phyloP scores from a whole-genome alignment of 2,329 filamentous ascomycete species.

The Fusarium sp. region DNA sequence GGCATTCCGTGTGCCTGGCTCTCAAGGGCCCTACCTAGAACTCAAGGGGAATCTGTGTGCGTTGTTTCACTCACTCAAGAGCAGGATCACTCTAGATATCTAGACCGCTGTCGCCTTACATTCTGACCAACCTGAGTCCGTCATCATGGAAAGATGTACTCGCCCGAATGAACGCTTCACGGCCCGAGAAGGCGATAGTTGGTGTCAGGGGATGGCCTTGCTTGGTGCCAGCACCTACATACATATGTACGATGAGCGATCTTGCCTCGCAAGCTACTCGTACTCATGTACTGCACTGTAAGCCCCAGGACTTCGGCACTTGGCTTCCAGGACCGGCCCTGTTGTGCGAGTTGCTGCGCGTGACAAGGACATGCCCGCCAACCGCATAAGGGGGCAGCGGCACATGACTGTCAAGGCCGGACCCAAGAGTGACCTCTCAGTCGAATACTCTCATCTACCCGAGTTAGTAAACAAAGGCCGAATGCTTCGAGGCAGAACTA shows the following conservation, averaged over 20 bases:
- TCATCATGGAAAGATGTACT: neutral
- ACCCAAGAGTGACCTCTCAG: neutral
- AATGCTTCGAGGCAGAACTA: neutral
- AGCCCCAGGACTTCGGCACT: neutral
- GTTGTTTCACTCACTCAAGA: no score
- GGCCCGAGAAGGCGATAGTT: neutral
- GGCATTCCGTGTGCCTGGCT: neutral
- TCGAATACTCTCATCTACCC: no score
- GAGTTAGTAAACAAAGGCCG: neutral
- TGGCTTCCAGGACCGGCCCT: neutral
- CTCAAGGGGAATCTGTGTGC: neutral
- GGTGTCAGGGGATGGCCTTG: neutral
- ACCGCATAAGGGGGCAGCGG: neutral
- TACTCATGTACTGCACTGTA: neutral
- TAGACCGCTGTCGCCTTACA: no score
- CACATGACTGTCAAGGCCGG: neutral
- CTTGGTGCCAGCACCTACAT: conserved; percentile 4
- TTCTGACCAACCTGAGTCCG: neutral
- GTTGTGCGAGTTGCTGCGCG: neutral
- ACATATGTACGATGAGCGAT: conserved; percentile 5
- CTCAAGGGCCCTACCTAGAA: neutral
- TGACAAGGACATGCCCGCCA: neutral
- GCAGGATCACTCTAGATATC: neutral
- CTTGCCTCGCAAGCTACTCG: neutral
- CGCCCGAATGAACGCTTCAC: neutral